Percentiles rank a stretch among this genome's conserved stretches.
phyloP scores from a whole-genome alignment of 2,329 filamentous ascomycete species.

The Septoria petroselini region DNA sequence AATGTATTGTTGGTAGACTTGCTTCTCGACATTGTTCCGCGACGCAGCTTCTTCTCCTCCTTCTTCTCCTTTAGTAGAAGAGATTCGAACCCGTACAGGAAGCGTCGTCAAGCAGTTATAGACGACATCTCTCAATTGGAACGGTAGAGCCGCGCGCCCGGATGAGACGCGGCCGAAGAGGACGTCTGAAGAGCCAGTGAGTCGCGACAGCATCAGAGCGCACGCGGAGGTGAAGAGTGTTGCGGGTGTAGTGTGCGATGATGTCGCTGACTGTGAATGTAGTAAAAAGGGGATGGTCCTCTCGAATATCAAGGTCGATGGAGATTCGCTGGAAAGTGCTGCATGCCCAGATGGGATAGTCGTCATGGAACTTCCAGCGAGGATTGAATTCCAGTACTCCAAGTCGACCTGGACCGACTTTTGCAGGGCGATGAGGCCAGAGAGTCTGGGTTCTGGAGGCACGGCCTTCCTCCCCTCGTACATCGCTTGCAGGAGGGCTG shows the following conservation, averaged over 20 bases:
- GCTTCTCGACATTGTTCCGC: too few relatives aligned
- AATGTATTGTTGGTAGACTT: slow-evolving; percentile 5
- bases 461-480: slow-evolving; percentile 25
- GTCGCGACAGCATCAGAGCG: slow-evolving; percentile 3
- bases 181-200: not conserved
- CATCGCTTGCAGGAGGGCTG: slow-evolving; percentile 53
- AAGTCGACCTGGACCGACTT: not conserved
- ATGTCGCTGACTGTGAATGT: not conserved
- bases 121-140: not conserved
- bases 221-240: slow-evolving; percentile 10
- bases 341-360: not conserved
- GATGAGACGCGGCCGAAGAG: slow-evolving; percentile 13
- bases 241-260: slow-evolving; percentile 2
- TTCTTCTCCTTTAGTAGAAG: too few relatives aligned
- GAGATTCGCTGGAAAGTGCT: not conserved
- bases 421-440: not conserved
- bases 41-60: too few relatives aligned
- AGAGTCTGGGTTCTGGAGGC: not conserved
- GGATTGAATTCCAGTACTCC: slow-evolving; percentile 2
- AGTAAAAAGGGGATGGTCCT: not conserved
- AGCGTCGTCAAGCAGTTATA: slow-evolving; percentile 2
- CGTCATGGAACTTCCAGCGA: not conserved
- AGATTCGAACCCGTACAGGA: not conserved
- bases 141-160: slow-evolving; percentile 6
- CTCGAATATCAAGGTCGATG: not conserved